These are phyloP conservation scores for Hypoxylon sp. DNA, from an alignment of 2,329 filamentous ascomycete genomes.

Conservation along the genomic window DNA sequence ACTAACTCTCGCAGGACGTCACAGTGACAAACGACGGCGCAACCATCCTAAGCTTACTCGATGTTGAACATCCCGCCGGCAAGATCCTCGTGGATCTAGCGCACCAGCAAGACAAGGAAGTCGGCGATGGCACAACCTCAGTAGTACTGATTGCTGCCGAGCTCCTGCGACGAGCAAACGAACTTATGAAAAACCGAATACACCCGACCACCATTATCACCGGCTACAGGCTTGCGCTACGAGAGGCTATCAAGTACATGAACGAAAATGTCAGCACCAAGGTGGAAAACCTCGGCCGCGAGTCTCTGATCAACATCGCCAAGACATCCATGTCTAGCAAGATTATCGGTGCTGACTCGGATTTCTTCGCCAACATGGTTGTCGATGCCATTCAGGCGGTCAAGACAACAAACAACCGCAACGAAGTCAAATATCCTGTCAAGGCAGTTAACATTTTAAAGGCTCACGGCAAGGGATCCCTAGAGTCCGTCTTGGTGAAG, in stretches of 20 bases:
- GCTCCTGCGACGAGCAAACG: conserved; percentile 90
- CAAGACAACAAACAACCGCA: conserved; percentile 89
- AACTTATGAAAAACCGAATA: conserved; percentile 99
- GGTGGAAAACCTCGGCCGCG: conserved; percentile 88
- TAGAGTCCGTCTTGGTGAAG: conserved; percentile 90
- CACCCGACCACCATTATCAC: conserved; percentile 99
- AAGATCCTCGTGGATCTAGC: conserved; percentile 98
- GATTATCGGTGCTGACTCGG: conserved; percentile 93
- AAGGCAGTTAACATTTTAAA: conserved; percentile 99
- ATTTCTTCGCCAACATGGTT: conserved; percentile 97
- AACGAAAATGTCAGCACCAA: conserved; percentile 97
- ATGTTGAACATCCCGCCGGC: conserved; percentile 96
- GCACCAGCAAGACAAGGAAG: conserved; percentile 98
- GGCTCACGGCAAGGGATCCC: conserved; percentile 91
- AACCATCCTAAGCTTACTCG: conserved; percentile 92
- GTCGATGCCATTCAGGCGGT: conserved; percentile 96
- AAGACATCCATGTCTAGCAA: conserved; percentile 99
- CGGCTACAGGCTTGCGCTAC: conserved; percentile 91
- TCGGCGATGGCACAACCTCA: conserved; percentile 97
- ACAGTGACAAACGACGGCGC: conserved; percentile 99
- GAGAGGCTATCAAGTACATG: conserved; percentile 98
- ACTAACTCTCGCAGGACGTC: conserved; percentile 72
- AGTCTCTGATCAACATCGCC: conserved; percentile 91
- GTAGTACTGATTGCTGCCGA: conserved; percentile 97
- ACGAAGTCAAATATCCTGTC: conserved; percentile 94